Evolutionary conservation across 1,284 basidiomycete genomes (phyloP).

Genomic region (Trichosporon faecale): DNA sequence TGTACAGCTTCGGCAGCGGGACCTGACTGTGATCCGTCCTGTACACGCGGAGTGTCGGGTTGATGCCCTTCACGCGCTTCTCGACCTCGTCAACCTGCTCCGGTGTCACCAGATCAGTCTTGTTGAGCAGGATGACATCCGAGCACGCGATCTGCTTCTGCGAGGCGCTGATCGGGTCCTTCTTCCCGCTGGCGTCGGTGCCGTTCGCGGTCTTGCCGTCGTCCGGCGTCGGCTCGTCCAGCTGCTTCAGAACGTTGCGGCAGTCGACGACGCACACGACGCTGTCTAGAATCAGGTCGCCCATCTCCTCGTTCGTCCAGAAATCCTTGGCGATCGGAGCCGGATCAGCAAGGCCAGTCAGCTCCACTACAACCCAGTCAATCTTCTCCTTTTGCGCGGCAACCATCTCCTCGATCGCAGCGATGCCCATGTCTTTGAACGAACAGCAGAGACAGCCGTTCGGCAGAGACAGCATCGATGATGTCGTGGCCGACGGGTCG

Average conservation of each 20-base stretch:
- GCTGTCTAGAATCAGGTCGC: conserved; percentile 73
- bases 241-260: conserved; percentile 66
- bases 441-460: conserved; percentile 94
- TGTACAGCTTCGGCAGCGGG: conserved; percentile 67
- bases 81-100: conserved; percentile 56
- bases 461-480: conserved; percentile 70
- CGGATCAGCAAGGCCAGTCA: conserved; percentile 81
- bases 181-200: not conserved
- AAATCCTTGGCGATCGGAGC: conserved; percentile 77
- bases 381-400: conserved; percentile 64
- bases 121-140: conserved; percentile 86
- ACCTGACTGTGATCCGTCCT: conserved; percentile 66
- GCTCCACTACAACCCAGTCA: conserved; percentile 88
- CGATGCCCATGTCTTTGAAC: conserved; percentile 83
- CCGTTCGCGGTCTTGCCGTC: not conserved
- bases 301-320: conserved; percentile 88
- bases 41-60: conserved; percentile 71
- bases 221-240: conserved; percentile 33
- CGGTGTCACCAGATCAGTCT: conserved; percentile 66
- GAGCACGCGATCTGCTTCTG: conserved; percentile 84
- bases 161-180: conserved; percentile 60
- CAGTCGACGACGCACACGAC: conserved; percentile 89
- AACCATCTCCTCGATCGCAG: conserved; percentile 79
- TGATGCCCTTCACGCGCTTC: conserved; percentile 61
- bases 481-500: conserved; percentile 37